Evolutionary conservation across 169 alveolate species (phyloP).

Genomic region (Theileria parva): DNA sequence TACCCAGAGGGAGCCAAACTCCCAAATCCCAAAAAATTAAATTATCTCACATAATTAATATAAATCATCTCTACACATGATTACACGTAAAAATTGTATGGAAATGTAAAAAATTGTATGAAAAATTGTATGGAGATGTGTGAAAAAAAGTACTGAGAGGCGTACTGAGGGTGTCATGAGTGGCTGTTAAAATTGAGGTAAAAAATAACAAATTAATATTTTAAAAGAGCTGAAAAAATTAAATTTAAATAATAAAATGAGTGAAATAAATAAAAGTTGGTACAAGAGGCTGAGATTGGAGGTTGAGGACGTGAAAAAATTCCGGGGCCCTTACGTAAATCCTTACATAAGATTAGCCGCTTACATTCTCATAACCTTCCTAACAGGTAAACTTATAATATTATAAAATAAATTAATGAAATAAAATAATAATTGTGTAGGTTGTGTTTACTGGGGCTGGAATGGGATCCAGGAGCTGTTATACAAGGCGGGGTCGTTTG

Average conservation of each 20-base stretch:
- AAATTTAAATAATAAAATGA: background rate
- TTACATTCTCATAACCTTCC: background rate
- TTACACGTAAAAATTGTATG: too few species aligned
- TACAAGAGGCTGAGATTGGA: background rate
- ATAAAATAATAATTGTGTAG: background rate
- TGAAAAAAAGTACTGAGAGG: background rate
- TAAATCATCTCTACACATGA: too few species aligned
- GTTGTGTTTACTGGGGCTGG: conserved; percentile 68
- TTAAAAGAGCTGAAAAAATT: background rate
- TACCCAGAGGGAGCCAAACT: too few species aligned
- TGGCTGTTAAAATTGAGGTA: background rate
- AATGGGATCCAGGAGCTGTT: conserved; percentile 46
- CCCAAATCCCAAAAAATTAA: too few species aligned
- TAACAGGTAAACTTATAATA: conserved; percentile 15
- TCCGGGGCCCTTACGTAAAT: conserved; percentile 2
- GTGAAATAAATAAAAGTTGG: background rate
- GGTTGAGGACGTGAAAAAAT: background rate
- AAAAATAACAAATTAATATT: too few species aligned
- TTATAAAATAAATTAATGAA: background rate
- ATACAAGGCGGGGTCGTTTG: conserved; percentile 63
- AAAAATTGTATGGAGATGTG: too few species aligned
- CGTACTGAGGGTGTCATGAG: background rate
- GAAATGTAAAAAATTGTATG: too few species aligned
- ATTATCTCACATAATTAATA: too few species aligned
- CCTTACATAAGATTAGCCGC: background rate